Percentiles rank a stretch among this genome's conserved stretches.
These are phyloP conservation scores for Talaromyces borbonicus DNA, from an alignment of 495 filamentous ascomycete genomes.

Conservation along the genomic window DNA sequence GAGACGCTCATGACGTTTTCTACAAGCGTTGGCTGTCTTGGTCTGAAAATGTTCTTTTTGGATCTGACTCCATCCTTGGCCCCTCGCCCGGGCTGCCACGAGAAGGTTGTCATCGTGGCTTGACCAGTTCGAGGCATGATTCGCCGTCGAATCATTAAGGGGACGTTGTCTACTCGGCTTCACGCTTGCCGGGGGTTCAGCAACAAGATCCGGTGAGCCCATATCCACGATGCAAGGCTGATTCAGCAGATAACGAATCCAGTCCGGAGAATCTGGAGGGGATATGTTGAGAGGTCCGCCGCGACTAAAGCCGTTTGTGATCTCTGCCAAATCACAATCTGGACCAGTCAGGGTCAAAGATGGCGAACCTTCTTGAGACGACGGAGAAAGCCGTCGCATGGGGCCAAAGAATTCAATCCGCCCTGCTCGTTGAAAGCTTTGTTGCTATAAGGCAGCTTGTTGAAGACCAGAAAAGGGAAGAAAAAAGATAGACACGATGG, in stretches of 20 bases:
- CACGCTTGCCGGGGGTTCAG: not conserved
- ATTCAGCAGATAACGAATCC: not conserved
- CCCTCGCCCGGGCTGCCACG: constrained; percentile 48
- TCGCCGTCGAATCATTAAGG: not conserved
- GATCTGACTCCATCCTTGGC: constrained; percentile 65
- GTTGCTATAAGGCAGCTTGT: not conserved
- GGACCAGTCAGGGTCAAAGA: constrained; percentile 4
- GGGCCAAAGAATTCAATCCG: constrained; percentile 3
- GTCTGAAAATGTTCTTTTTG: constrained; percentile 55
- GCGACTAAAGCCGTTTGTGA: constrained; percentile 7
- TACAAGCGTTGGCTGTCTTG: constrained; percentile 71
- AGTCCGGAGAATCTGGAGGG: constrained; percentile 1
- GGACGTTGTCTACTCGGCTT: constrained; percentile 1
- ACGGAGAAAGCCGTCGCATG: constrained; percentile 2
- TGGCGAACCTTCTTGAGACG: constrained; percentile 5
- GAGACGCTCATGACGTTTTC: constrained; percentile 65
- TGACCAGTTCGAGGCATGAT: constrained; percentile 42
- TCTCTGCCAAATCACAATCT: constrained; percentile 9
- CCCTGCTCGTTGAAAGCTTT: not conserved
- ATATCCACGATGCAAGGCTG: not conserved
- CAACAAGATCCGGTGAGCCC: not conserved
- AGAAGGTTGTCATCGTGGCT: constrained; percentile 54
- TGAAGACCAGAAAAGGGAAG: not conserved
- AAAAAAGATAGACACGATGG: not conserved
- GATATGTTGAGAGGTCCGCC: constrained; percentile 7